These are phyloP conservation scores for Plasmopara halstedii DNA, from an alignment of 352 stramenopile genomes.

Conservation along the genomic window DNA sequence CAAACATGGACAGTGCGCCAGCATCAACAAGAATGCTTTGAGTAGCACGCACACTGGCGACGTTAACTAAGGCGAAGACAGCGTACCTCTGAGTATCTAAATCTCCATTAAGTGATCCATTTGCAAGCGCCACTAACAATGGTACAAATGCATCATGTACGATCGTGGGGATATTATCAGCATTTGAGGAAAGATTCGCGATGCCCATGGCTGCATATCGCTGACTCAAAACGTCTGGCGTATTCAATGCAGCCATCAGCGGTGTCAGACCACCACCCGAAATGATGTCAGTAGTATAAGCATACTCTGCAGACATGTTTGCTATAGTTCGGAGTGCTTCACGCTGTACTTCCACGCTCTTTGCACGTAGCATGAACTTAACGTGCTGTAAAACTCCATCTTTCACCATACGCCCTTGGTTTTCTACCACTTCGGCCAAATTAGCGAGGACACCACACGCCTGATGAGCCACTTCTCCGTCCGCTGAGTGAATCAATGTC, in stretches of 20 bases:
- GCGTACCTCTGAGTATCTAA: slow-evolving; percentile 91
- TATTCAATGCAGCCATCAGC: slow-evolving; percentile 85
- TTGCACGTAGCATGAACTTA: slow-evolving; percentile 90
- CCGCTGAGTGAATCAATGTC: slow-evolving; percentile 83
- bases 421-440: slow-evolving; percentile 90
- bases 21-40: slow-evolving; percentile 80
- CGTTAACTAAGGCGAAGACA: slow-evolving; percentile 90
- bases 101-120: slow-evolving; percentile 76
- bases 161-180: slow-evolving; percentile 86
- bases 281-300: slow-evolving; percentile 90
- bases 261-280: slow-evolving; percentile 84
- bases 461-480: slow-evolving; percentile 89
- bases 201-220: slow-evolving; percentile 93
- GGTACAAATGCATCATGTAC: slow-evolving; percentile 85
- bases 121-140: slow-evolving; percentile 79
- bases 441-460: slow-evolving; percentile 89
- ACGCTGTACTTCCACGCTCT: slow-evolving; percentile 89
- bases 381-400: slow-evolving; percentile 93
- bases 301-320: slow-evolving; percentile 94
- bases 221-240: slow-evolving; percentile 88
- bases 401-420: slow-evolving; percentile 93
- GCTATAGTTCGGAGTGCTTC: slow-evolving; percentile 91
- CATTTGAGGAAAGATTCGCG: slow-evolving; percentile 92
- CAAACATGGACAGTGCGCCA: slow-evolving; percentile 64
- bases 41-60: slow-evolving; percentile 79